Evolutionary conservation across 1,284 basidiomycete species (phyloP).

Genomic region (Ustilago nuda): DNA sequence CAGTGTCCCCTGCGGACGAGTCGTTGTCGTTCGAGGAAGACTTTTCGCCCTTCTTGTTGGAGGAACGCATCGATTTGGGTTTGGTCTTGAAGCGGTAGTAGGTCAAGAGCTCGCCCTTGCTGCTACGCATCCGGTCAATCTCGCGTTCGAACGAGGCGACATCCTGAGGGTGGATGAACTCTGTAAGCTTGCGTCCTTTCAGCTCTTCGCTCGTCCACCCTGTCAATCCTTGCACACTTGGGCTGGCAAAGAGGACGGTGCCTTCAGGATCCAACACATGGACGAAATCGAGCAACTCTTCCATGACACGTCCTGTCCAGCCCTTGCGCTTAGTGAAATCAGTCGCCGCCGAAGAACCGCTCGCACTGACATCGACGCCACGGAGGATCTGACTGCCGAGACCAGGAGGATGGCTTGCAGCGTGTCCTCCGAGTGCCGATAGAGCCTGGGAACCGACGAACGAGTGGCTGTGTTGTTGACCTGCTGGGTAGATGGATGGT

Average conservation of each 20-base stretch:
- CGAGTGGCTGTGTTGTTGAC: constrained; percentile 33
- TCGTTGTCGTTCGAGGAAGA: constrained; percentile 30
- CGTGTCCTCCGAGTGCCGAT: constrained; percentile 46
- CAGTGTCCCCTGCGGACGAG: constrained; percentile 37
- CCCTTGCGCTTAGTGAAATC: constrained; percentile 65
- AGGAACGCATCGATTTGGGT: constrained; percentile 24
- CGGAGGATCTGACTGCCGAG: constrained; percentile 50
- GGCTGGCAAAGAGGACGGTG: constrained; percentile 55
- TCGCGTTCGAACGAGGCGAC: constrained; percentile 54
- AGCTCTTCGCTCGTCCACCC: constrained; percentile 63
- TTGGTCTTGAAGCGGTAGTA: constrained; percentile 65
- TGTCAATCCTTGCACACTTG: constrained; percentile 53
- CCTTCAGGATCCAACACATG: constrained; percentile 61
- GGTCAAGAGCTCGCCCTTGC: constrained; percentile 52
- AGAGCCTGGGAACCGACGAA: constrained; percentile 41
- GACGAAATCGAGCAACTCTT: constrained; percentile 63
- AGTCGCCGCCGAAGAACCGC: constrained; percentile 50
- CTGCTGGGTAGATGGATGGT: constrained; percentile 28
- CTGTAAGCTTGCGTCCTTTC: constrained; percentile 53
- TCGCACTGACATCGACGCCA: constrained; percentile 52
- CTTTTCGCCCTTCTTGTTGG: constrained; percentile 43
- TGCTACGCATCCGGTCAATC: constrained; percentile 45
- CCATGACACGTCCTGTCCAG: constrained; percentile 60
- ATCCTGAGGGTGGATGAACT: constrained; percentile 62
- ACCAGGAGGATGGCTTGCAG: constrained; percentile 55